Evolutionary conservation across 768 basidiomycete species (phyloP).

Genomic region (Lactifluus hygrophoroides): DNA sequence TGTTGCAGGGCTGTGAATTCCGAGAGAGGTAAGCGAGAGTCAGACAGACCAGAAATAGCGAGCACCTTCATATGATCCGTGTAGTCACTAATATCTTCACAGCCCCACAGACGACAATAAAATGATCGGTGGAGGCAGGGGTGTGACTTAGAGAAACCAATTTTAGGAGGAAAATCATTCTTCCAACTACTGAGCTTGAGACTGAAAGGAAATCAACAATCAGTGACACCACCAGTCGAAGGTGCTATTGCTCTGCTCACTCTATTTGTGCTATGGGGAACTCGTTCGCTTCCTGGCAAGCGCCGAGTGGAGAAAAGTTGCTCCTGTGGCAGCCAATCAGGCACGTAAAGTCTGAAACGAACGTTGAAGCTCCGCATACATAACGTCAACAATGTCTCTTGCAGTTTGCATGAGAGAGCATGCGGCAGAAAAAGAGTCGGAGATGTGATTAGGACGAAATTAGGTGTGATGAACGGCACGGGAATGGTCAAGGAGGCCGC

Average conservation of each 20-base stretch:
- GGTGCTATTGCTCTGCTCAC: background rate
- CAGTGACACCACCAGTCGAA: background rate
- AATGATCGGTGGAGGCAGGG: conserved; percentile 17
- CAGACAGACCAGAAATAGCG: background rate
- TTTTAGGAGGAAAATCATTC: conserved; percentile 13
- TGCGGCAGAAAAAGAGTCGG: conserved; percentile 17
- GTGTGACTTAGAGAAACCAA: conserved; percentile 15
- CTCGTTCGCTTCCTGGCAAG: conserved; percentile 11
- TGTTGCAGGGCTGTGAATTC: conserved; percentile 14
- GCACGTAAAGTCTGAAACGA: background rate
- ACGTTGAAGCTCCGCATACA: background rate
- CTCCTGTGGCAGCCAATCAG: conserved; percentile 8
- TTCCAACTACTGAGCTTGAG: conserved; percentile 20
- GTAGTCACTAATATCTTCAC: background rate
- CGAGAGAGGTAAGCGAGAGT: background rate
- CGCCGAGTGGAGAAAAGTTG: conserved; percentile 15
- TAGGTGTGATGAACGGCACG: conserved; percentile 39
- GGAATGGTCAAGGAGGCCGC: conserved; percentile 32
- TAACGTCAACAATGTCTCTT: conserved; percentile 13
- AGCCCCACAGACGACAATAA: conserved; percentile 15
- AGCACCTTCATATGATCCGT: conserved; percentile 19
- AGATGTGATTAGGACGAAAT: conserved; percentile 26
- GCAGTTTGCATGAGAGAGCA: conserved; percentile 20
- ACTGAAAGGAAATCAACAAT: background rate
- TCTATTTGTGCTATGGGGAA: conserved; percentile 19